These are phyloP conservation scores for Mortierella sp. DNA, from an alignment of 371 early-diverging fungal species.

Conservation along the genomic window DNA sequence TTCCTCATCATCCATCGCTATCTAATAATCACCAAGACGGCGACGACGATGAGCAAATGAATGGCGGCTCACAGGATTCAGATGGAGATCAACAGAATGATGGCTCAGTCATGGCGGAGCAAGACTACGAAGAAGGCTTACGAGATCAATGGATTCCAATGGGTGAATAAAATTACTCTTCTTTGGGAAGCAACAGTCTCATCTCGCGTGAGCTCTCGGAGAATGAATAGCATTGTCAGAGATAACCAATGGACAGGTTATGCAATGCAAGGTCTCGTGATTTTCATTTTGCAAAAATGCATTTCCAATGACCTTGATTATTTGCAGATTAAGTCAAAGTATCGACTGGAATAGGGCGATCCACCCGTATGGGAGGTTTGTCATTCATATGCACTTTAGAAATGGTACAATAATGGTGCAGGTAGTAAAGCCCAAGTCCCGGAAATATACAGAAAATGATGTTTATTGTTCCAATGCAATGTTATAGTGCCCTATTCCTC, in stretches of 20 bases:
- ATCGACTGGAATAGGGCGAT: too few species aligned
- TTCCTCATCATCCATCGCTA: conserved; percentile 19
- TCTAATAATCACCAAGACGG: conserved; percentile 6
- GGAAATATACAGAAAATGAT: conserved; percentile 2
- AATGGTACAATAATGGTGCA: too few species aligned
- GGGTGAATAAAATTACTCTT: conserved; percentile 43
- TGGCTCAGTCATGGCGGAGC: conserved; percentile 28
- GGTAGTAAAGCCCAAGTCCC: background rate
- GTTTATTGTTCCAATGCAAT: conserved; percentile 30
- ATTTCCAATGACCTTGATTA: too few species aligned
- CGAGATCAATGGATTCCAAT: conserved; percentile 56
- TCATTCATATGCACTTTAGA: too few species aligned
- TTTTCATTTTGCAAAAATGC: background rate
- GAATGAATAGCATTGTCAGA: background rate
- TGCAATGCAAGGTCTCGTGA: background rate
- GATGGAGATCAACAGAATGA: conserved; percentile 31
- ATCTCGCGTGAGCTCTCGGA: conserved; percentile 2
- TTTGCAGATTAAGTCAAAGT: too few species aligned
- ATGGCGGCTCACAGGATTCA: conserved; percentile 16
- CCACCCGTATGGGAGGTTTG: too few species aligned
- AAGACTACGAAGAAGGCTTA: conserved; percentile 46
- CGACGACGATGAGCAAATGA: conserved; percentile 25
- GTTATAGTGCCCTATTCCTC: conserved; percentile 5
- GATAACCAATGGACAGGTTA: too few species aligned
- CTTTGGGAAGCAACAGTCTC: conserved; percentile 1